phyloP scores from a whole-genome alignment of 2,329 filamentous ascomycete species.

The Fusarium tupiense region DNA sequence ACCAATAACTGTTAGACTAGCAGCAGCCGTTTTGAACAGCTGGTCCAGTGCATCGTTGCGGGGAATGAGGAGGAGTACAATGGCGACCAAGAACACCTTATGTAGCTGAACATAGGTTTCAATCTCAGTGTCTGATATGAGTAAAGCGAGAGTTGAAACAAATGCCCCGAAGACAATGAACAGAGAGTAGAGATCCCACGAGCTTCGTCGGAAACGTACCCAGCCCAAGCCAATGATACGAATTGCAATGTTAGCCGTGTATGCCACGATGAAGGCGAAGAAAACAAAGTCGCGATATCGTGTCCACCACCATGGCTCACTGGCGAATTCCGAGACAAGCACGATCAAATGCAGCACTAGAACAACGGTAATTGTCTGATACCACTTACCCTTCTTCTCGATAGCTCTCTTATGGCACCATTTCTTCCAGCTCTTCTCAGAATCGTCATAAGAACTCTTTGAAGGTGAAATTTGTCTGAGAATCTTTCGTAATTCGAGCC shows the following conservation, averaged over 20 bases:
- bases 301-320: constrained; percentile 78
- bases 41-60: constrained; percentile 97
- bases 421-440: constrained; percentile 80
- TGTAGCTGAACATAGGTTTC: constrained; percentile 81
- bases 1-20: constrained; percentile 87
- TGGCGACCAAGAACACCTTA: constrained; percentile 92
- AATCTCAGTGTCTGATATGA: constrained; percentile 69
- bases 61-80: constrained; percentile 90
- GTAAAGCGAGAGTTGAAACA: constrained; percentile 78
- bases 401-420: constrained; percentile 97
- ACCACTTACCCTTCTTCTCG: constrained; percentile 94
- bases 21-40: constrained; percentile 97
- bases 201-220: constrained; percentile 89
- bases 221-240: constrained; percentile 90
- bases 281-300: constrained; percentile 78
- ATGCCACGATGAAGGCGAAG: constrained; percentile 81
- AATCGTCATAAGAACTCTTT: constrained; percentile 85
- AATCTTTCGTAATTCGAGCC: constrained; percentile 93
- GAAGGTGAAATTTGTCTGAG: constrained; percentile 93
- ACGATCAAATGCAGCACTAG: constrained; percentile 85
- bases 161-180: constrained; percentile 83
- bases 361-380: constrained; percentile 79
- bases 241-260: constrained; percentile 83
- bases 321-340: constrained; percentile 86
- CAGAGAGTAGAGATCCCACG: constrained; percentile 94